Evolutionary conservation across 495 filamentous ascomycete genomes (phyloP).

Genomic region (Collariella sp.): DNA sequence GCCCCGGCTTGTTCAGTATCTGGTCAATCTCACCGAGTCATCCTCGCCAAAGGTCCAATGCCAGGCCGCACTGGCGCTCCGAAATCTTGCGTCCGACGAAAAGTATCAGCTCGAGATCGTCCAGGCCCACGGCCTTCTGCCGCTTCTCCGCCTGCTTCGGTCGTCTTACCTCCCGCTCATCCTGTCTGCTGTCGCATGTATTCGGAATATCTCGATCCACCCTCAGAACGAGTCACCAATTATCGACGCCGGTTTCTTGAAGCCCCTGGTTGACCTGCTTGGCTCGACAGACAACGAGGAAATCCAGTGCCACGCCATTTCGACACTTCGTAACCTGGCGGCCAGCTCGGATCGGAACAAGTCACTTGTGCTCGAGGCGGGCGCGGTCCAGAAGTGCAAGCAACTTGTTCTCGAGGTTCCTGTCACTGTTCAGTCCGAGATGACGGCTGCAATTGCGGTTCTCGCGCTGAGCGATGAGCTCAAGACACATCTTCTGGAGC

Average conservation of each 20-base stretch:
- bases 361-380: constrained; percentile 87
- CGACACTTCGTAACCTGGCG: constrained; percentile 88
- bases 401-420: constrained; percentile 90
- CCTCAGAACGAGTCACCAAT: constrained; percentile 99
- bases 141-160: constrained; percentile 80
- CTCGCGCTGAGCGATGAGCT: constrained; percentile 92
- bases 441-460: constrained; percentile 98
- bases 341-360: constrained; percentile 97
- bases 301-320: constrained; percentile 97
- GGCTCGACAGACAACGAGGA: constrained; percentile 97
- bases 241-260: constrained; percentile 93
- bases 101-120: constrained; percentile 99
- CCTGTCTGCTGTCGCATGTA: constrained; percentile 93
- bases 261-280: constrained; percentile 84
- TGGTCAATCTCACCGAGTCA: constrained; percentile 95
- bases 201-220: constrained; percentile 97
- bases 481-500: constrained; percentile 79
- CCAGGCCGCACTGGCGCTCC: constrained; percentile 86
- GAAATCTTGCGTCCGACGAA: constrained; percentile 94
- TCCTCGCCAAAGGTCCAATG: constrained; percentile 97
- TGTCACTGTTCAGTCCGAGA: constrained; percentile 91
- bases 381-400: constrained; percentile 97
- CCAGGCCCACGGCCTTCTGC: constrained; percentile 69
- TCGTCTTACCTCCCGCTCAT: constrained; percentile 94
- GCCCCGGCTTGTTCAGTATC: constrained; percentile 76